Percentiles rank a stretch among this genome's conserved stretches.
Conservation (phyloP, 768 basidiomycete genomes). For the Clitopilus hobsonii region DNA sequence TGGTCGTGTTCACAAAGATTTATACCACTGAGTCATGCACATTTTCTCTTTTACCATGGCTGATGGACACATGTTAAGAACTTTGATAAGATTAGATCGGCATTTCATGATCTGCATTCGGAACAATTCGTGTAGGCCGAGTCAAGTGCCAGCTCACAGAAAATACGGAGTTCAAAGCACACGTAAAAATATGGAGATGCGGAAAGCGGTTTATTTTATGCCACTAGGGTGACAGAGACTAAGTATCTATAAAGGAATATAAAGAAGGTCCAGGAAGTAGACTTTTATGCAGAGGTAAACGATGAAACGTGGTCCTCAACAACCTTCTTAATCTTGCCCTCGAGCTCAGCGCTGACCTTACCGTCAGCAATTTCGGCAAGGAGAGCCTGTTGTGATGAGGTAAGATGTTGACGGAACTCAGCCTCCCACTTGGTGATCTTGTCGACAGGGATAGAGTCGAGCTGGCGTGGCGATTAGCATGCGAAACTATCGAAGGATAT, state of each 20-base stretch:
- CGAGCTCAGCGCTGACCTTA: slow-evolving; percentile 82
- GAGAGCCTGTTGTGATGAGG: slow-evolving; percentile 66
- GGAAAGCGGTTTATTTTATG: slow-evolving; percentile 16
- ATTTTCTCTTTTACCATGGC: not conserved
- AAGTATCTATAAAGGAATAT: slow-evolving; percentile 5
- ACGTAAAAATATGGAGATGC: slow-evolving; percentile 12
- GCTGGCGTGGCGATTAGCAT: slow-evolving; percentile 36
- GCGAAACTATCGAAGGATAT: not conserved
- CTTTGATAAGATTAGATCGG: not conserved
- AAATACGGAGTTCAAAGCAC: slow-evolving; percentile 1
- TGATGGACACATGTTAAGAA: not conserved
- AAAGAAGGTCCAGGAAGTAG: slow-evolving; percentile 5
- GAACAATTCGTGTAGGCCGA: not conserved
- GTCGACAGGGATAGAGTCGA: slow-evolving; percentile 93
- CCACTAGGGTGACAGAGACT: slow-evolving; percentile 13
- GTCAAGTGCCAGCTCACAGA: not conserved
- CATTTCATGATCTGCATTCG: not conserved
- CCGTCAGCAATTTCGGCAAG: slow-evolving; percentile 84
- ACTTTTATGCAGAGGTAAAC: slow-evolving; percentile 55
- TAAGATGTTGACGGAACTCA: slow-evolving; percentile 87
- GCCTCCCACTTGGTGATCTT: slow-evolving; percentile 91
- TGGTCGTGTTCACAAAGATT: not conserved
- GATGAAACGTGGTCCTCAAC: slow-evolving; percentile 85
- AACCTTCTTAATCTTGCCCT: slow-evolving; percentile 92
- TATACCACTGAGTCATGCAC: not conserved